Conservation (phyloP, 1,139 yeast genomes). For the Taiozyma sp. region DNA sequence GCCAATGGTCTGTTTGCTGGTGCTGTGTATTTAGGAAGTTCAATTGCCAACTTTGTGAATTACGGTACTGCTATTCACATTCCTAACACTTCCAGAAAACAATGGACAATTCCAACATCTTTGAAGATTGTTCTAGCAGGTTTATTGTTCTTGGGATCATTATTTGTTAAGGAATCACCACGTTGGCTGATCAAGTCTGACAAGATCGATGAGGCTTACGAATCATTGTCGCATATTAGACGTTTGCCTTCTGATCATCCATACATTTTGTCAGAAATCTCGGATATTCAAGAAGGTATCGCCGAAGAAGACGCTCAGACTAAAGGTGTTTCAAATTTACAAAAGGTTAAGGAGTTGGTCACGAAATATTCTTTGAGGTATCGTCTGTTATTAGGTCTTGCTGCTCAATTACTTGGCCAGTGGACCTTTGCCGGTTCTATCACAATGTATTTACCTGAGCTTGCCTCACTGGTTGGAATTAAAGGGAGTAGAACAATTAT, state of each 20-base stretch:
- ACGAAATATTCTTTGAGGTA: constrained; percentile 41
- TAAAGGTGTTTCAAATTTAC: constrained; percentile 27
- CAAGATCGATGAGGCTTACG: constrained; percentile 55
- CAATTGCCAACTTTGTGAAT: constrained; percentile 47
- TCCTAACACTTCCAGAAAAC: constrained; percentile 30
- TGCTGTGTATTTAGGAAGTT: constrained; percentile 38
- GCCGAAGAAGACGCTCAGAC: constrained; percentile 35
- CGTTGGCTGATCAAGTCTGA: constrained; percentile 63
- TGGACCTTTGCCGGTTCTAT: constrained; percentile 61
- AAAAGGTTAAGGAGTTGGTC: constrained; percentile 32
- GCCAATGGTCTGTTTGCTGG: constrained; percentile 27
- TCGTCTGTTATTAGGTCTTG: constrained; percentile 41
- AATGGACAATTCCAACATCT: constrained; percentile 30
- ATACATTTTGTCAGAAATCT: constrained; percentile 45
- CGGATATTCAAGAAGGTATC: constrained; percentile 50
- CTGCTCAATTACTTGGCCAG: constrained; percentile 51
- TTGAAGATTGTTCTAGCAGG: constrained; percentile 52
- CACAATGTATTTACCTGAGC: constrained; percentile 51
- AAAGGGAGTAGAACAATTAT: constrained; percentile 38
- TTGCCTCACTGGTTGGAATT: constrained; percentile 45
- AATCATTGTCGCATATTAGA: constrained; percentile 34
- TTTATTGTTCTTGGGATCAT: constrained; percentile 38
- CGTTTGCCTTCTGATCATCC: constrained; percentile 46
- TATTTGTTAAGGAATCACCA: constrained; percentile 56
- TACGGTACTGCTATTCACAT: constrained; percentile 38